Conservation (phyloP, 768 basidiomycete genomes). For the Suillus americanus region DNA sequence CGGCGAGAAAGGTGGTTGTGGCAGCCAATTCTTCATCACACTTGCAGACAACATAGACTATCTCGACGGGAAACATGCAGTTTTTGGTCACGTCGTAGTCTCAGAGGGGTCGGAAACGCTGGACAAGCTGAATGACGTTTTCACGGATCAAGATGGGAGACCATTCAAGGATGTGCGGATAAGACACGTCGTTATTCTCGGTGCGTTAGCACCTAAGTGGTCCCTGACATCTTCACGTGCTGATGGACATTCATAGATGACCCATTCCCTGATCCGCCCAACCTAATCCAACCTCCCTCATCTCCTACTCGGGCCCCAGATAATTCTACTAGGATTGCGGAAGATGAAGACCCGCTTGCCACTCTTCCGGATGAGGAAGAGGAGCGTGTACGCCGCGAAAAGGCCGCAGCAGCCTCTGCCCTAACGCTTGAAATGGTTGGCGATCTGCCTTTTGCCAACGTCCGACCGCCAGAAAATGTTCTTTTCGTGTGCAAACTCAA, state of each 20-base stretch:
- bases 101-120: conserved; percentile 85
- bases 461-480: conserved; percentile 97
- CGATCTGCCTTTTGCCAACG: conserved; percentile 96
- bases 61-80: conserved; percentile 90
- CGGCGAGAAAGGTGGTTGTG: conserved; percentile 74
- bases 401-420: conserved; percentile 89
- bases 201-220: conserved; percentile 41
- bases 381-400: conserved; percentile 77
- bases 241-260: conserved; percentile 60
- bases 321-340: conserved; percentile 85
- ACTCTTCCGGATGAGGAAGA: conserved; percentile 85
- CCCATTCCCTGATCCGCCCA: conserved; percentile 87
- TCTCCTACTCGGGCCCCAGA: conserved; percentile 84
- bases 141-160: conserved; percentile 82
- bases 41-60: conserved; percentile 90
- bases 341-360: conserved; percentile 88
- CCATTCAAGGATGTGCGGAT: conserved; percentile 95
- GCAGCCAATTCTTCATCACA: conserved; percentile 97
- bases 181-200: conserved; percentile 92
- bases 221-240: conserved; percentile 1
- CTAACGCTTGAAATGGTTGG: conserved; percentile 99
- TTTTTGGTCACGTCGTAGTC: conserved; percentile 88
- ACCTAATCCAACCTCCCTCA: conserved; percentile 67
- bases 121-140: conserved; percentile 90
- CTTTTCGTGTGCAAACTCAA: conserved; percentile 99